Percentiles rank a stretch among this genome's conserved stretches.
phyloP scores from a whole-genome alignment of 2,329 filamentous ascomycete genomes.

The Microcyclospora pomicola region DNA sequence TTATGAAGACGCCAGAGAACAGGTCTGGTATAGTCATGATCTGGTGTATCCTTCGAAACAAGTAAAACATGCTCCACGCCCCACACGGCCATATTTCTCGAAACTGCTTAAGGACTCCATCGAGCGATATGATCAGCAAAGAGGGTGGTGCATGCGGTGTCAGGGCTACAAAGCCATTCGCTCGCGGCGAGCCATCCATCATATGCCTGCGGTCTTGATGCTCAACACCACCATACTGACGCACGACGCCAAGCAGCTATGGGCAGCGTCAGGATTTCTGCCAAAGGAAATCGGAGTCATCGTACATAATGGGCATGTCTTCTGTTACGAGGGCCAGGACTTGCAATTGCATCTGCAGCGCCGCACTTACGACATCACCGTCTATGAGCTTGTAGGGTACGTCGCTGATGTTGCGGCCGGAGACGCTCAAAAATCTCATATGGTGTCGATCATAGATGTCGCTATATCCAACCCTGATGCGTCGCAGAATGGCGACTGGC shows the following conservation, averaged over 20 bases:
- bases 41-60: constrained; percentile 58
- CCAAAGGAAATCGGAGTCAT: constrained; percentile 90
- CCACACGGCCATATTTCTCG: constrained; percentile 53
- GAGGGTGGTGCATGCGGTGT: constrained; percentile 88
- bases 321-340: constrained; percentile 88
- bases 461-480: constrained; percentile 49
- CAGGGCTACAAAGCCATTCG: constrained; percentile 79
- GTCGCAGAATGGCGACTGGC: constrained; percentile 61
- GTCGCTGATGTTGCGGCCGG: constrained; percentile 81
- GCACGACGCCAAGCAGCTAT: constrained; percentile 63
- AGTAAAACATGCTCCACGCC: constrained; percentile 32
- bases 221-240: constrained; percentile 67
- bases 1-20: constrained; percentile 70
- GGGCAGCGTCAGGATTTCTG: constrained; percentile 81
- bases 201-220: constrained; percentile 72
- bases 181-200: constrained; percentile 71
- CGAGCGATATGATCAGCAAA: constrained; percentile 73
- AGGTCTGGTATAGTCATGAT: constrained; percentile 71
- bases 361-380: constrained; percentile 64
- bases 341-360: constrained; percentile 65
- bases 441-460: constrained; percentile 81
- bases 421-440: constrained; percentile 73
- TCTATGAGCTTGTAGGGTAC: constrained; percentile 84
- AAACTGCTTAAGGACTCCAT: constrained; percentile 86
- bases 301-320: constrained; percentile 79